Evolutionary conservation across 169 alveolate genomes (phyloP).

Genomic region (Plasmodium blacklocki): DNA sequence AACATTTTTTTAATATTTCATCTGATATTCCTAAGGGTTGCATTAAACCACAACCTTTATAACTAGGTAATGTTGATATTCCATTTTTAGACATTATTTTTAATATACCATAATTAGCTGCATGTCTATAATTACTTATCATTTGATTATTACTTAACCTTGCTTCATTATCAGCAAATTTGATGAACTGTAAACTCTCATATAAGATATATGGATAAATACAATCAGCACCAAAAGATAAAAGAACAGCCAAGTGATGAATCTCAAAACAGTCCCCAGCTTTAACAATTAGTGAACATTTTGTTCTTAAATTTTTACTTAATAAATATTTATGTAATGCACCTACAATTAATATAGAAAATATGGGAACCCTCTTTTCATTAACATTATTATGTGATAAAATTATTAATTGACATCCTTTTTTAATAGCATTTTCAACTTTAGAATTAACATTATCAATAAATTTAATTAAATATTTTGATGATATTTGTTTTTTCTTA

Average conservation of each 20-base stretch:
- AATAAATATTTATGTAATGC: conserved; percentile 73
- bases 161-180: conserved; percentile 67
- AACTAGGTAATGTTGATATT: conserved; percentile 82
- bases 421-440: conserved; percentile 59
- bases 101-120: conserved; percentile 74
- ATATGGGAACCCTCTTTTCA: conserved; percentile 56
- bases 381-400: conserved; percentile 63
- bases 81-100: conserved; percentile 87
- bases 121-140: conserved; percentile 78
- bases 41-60: conserved; percentile 83
- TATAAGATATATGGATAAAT: conserved; percentile 83
- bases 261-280: conserved; percentile 78
- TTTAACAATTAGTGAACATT: conserved; percentile 75
- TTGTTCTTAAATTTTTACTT: conserved; percentile 74
- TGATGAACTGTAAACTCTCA: conserved; percentile 74
- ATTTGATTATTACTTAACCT: conserved; percentile 55
- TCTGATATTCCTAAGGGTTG: conserved; percentile 80
- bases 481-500: conserved; percentile 24
- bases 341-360: conserved; percentile 73
- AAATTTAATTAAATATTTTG: conserved; percentile 59
- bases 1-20: conserved; percentile 75
- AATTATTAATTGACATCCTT: conserved; percentile 50
- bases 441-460: conserved; percentile 67
- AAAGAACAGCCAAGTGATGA: conserved; percentile 80
- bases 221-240: conserved; percentile 87